Percentiles rank a stretch among this genome's conserved stretches.
Evolutionary conservation across 73 alveolate species (phyloP).

Genomic region (Breviolum minutum): DNA sequence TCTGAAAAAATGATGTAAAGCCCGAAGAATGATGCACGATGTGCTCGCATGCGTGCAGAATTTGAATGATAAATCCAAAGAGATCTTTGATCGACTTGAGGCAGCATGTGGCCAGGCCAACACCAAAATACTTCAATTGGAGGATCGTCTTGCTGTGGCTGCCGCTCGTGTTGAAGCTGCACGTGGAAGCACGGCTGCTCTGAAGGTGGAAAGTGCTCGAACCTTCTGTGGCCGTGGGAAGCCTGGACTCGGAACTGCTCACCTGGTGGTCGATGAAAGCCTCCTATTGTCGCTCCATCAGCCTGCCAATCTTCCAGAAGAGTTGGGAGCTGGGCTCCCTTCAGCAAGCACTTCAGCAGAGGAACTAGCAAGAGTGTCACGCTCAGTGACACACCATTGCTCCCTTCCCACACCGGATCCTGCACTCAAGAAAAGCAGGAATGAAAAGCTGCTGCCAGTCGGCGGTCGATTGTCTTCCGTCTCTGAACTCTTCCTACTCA

Average conservation of each 20-base stretch:
- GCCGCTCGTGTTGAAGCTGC: constrained; percentile 65
- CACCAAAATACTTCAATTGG: constrained; percentile 34
- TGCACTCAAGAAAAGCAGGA: neutral
- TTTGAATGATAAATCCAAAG: neutral
- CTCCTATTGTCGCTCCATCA: constrained; percentile 29
- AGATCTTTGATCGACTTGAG: constrained; percentile 75
- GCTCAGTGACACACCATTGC: constrained; percentile 55
- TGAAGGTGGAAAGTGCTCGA: constrained; percentile 84
- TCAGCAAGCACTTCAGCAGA: constrained; percentile 36
- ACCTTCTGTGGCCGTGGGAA: constrained; percentile 63
- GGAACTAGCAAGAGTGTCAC: constrained; percentile 57
- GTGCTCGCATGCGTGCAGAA: constrained; percentile 23
- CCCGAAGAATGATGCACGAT: constrained; percentile 43
- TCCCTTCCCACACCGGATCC: neutral
- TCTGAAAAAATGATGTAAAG: constrained; percentile 8
- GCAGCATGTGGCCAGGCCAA: constrained; percentile 58
- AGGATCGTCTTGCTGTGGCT: constrained; percentile 29
- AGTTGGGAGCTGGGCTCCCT: constrained; percentile 13
- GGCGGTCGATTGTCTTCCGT: constrained; percentile 71
- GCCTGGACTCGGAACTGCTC: constrained; percentile 54
- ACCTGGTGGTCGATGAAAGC: constrained; percentile 31
- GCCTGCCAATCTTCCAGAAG: constrained; percentile 58
- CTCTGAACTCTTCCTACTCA: constrained; percentile 72
- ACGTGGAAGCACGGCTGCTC: constrained; percentile 84
- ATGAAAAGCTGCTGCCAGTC: constrained; percentile 48